A percentile compares a stretch with the other conserved stretches of the same genome.
phyloP scores from a whole-genome alignment of 2,329 filamentous ascomycete genomes.

The Diaporthe sp. region DNA sequence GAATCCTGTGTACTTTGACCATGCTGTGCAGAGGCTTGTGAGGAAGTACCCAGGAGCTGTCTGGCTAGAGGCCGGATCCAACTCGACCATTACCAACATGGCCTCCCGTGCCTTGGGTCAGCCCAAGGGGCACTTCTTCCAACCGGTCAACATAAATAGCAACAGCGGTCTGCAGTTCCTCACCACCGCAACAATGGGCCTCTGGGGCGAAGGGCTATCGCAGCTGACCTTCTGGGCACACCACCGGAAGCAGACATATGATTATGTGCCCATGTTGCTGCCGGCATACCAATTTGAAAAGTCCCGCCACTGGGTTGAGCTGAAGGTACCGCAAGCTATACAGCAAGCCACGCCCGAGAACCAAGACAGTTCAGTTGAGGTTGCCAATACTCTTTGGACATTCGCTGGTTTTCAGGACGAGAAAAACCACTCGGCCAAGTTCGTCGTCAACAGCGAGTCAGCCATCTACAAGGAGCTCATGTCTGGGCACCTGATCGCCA shows the following conservation, averaged over 20 bases:
- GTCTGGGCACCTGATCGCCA: too few species aligned
- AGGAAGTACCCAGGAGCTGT: conserved; percentile 39
- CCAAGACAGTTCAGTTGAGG: too few species aligned
- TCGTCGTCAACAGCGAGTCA: too few species aligned
- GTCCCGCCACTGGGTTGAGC: conserved; percentile 49
- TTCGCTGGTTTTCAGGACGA: too few species aligned
- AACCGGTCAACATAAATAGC: conserved; percentile 40
- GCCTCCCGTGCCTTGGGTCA: conserved; percentile 38
- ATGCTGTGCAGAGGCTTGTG: conserved; percentile 41
- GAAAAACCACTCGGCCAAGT: too few species aligned
- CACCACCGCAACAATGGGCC: conserved; percentile 38
- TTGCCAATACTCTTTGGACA: too few species aligned
- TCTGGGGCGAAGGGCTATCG: conserved; percentile 53
- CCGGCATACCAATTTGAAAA: conserved; percentile 57
- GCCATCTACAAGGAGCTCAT: too few species aligned
- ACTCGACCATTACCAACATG: conserved; percentile 48
- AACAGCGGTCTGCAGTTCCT: conserved; percentile 37
- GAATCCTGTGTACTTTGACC: conserved; percentile 54
- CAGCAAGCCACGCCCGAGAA: too few species aligned
- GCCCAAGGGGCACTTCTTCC: conserved; percentile 32
- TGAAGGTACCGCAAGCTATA: too few species aligned
- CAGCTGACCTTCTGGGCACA: conserved; percentile 51
- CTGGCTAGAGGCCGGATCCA: conserved; percentile 56
- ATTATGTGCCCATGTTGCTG: conserved; percentile 43
- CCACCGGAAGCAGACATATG: conserved; percentile 39